Evolutionary conservation across 768 basidiomycete genomes (phyloP), one percentile per base, ranked within the genome.

Genomic region (Amanita inopinata): DNA sequence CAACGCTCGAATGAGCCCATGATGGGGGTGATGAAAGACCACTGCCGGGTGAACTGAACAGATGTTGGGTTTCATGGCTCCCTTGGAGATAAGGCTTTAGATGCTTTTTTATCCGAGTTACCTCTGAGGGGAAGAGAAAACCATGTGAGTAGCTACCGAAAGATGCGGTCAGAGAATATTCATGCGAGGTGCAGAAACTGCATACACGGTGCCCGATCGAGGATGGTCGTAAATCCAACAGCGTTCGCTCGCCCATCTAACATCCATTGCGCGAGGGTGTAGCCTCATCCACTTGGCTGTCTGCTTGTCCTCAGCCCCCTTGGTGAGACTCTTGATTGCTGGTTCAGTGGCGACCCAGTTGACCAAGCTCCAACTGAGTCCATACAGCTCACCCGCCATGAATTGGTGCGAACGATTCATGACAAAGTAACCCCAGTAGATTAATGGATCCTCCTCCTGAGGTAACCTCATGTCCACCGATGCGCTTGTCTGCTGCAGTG

Each of bases 161-260:
- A 15, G 36, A 35, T 46, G 38, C 36, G 32, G 41, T 43, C 35
- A 50, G 36, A 17, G 17, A 25, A 14, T 27, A 20, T 14, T 25
- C 46, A 34, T 20, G 39, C 43, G 33, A 43, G 33, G 43, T 41
- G 22, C 34, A 30, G 20, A 40, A 14, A 22, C 19, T 30, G 18
- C 86, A 55, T 67, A 92, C 80, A 94, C 92, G 14, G 93, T 96
- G 36, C 87, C 84, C 11, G 87, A 80, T 37, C 90, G 82, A 1
- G 94, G 94, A 62, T 97, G 94, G 57, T 99, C 93, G 61, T 99
- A 97, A 50, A 99, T 89, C 88, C 90, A 94, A 61, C 94, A 98
- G 19, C 83, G 76, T 56, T 99, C 93, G 51, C 85, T 82, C 23
- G 73, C 71, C 93, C 94, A 98, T 33, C 89, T 76, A 30, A 99